phyloP scores from a whole-genome alignment of 192 early-diverging fungal genomes.

The Backusella liffmaniae region DNA sequence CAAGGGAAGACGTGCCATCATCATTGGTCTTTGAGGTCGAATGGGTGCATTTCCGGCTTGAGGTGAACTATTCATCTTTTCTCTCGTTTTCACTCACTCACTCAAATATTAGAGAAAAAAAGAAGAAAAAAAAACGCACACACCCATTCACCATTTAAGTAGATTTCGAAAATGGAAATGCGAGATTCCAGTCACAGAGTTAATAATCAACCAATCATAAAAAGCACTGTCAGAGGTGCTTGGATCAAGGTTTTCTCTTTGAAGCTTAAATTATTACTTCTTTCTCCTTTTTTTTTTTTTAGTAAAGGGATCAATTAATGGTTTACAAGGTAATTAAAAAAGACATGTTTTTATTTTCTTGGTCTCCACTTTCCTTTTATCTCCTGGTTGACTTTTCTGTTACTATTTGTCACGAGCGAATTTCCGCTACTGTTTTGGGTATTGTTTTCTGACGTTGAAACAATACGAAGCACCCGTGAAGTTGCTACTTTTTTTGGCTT shows the following conservation, averaged over 20 bases:
- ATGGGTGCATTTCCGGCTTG: not conserved
- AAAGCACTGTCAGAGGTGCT: not conserved
- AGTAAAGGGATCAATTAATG: not conserved
- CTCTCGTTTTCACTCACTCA: not conserved
- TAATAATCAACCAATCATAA: not conserved
- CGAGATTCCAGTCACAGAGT: not conserved
- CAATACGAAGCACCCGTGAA: not conserved
- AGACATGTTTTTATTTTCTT: not conserved
- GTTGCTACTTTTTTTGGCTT: not conserved
- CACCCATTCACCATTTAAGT: not conserved
- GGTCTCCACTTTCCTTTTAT: not conserved
- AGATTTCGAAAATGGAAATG: not conserved
- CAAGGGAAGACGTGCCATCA: not conserved
- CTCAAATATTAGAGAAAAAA: not conserved
- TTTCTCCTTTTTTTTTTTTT: not conserved
- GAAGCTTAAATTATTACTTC: not conserved
- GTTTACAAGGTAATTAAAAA: not conserved
- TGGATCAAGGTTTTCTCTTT: not conserved
- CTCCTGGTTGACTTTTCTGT: not conserved
- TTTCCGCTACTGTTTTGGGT: not conserved
- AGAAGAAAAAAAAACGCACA: not conserved
- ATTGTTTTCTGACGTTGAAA: not conserved
- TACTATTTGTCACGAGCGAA: not conserved
- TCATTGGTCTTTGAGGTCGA: conserved; percentile 8
- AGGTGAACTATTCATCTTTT: conserved; percentile 3